phyloP scores from a whole-genome alignment of 2,329 filamentous ascomycete genomes.

The Rutstroemia sp. region DNA sequence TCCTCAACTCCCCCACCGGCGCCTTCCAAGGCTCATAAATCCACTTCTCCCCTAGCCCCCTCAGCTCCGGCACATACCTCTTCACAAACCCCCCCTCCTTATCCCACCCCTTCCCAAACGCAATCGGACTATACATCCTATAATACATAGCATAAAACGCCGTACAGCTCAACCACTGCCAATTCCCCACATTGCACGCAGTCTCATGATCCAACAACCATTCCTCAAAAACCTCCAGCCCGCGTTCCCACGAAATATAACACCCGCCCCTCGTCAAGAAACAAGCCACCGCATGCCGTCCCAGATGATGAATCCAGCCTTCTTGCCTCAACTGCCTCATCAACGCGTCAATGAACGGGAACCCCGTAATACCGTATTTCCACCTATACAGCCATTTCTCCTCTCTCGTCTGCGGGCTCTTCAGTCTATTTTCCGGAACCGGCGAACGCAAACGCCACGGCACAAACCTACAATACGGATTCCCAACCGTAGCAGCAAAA shows the following conservation, averaged over 20 bases:
- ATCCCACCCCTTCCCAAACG: constrained; percentile 72
- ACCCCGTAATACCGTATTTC: constrained; percentile 63
- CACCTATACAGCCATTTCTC: constrained; percentile 62
- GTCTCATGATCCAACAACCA: constrained; percentile 68
- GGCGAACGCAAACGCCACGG: constrained; percentile 57
- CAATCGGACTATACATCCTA: constrained; percentile 61
- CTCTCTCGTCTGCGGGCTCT: constrained; percentile 35
- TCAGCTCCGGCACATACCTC: constrained; percentile 60
- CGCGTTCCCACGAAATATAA: constrained; percentile 73
- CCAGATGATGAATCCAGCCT: constrained; percentile 76
- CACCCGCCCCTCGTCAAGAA: constrained; percentile 75
- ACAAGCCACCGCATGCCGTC: constrained; percentile 69
- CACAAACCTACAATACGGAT: constrained; percentile 63
- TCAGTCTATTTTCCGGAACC: background rate
- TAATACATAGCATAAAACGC: constrained; percentile 70
- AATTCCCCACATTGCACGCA: constrained; percentile 67
- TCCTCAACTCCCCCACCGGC: constrained; percentile 58
- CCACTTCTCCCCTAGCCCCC: constrained; percentile 54
- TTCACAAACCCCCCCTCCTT: constrained; percentile 57
- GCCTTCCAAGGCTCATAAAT: constrained; percentile 79
- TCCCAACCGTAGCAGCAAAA: constrained; percentile 59
- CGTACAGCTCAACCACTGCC: constrained; percentile 71
- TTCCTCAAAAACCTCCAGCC: constrained; percentile 72
- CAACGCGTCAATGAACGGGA: constrained; percentile 73
- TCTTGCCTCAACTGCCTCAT: constrained; percentile 67